Percentiles rank a stretch among this genome's conserved stretches.
Evolutionary conservation across 2,329 filamentous ascomycete genomes (phyloP).

Genomic region (Trichoderma pleuroti): DNA sequence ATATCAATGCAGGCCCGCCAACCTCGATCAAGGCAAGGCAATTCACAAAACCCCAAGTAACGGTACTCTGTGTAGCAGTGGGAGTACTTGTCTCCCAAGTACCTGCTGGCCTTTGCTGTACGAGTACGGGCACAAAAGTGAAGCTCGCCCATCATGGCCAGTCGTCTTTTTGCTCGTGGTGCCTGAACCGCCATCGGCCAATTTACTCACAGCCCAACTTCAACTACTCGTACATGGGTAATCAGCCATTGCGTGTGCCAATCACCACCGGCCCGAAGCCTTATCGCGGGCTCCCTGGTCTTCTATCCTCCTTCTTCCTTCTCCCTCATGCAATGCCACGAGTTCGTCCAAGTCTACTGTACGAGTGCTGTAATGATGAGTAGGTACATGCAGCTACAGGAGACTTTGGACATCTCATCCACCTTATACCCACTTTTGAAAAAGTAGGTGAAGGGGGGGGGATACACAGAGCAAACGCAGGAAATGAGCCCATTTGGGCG

Average conservation of each 20-base stretch:
- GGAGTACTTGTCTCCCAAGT: background rate
- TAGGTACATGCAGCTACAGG: background rate
- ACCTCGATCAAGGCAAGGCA: background rate
- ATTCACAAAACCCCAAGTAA: background rate
- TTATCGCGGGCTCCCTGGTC: background rate
- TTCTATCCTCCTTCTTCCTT: background rate
- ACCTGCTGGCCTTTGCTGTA: no score
- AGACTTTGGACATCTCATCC: background rate
- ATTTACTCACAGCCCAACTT: background rate
- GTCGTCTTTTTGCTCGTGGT: background rate
- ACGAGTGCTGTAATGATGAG: background rate
- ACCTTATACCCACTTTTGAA: conserved; percentile 1
- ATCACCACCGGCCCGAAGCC: background rate
- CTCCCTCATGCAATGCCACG: background rate
- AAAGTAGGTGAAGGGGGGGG: conserved; percentile 17
- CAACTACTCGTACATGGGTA: background rate
- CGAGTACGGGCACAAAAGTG: background rate
- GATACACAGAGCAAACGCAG: background rate
- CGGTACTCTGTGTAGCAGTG: background rate
- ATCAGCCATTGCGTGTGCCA: background rate
- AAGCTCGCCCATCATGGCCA: background rate
- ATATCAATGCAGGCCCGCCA: conserved; percentile 8
- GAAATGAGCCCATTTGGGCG: background rate
- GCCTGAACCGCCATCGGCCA: conserved; percentile 8
- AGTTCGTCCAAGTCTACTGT: background rate